Evolutionary conservation across 2,329 filamentous ascomycete genomes (phyloP).

Genomic region (Colletotrichum sp.): DNA sequence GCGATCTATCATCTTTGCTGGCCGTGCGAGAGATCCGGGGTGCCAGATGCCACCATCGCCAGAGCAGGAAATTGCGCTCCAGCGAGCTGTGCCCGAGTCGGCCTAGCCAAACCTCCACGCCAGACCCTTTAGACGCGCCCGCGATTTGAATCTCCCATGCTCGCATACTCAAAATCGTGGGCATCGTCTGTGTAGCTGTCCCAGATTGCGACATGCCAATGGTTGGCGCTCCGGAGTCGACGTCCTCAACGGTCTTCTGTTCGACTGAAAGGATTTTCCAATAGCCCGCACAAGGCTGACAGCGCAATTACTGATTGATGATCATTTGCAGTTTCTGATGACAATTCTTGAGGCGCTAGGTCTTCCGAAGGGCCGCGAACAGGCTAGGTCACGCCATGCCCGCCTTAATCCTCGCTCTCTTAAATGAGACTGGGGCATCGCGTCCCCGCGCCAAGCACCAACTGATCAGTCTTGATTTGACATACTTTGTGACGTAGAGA

Average conservation of each 20-base stretch:
- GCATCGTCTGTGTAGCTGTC: neutral
- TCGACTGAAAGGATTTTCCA: neutral
- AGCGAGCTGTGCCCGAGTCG: neutral
- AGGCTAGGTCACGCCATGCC: neutral
- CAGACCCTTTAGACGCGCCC: neutral
- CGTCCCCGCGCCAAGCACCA: neutral
- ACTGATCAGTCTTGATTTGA: neutral
- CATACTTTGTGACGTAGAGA: neutral
- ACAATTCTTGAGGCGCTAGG: neutral
- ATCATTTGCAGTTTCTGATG: neutral
- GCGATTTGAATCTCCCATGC: neutral
- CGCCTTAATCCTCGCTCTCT: neutral
- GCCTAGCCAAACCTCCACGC: neutral
- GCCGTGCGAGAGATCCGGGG: constrained; percentile 1
- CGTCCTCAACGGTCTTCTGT: neutral
- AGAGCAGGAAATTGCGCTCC: neutral
- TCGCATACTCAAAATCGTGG: neutral
- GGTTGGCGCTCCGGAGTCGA: neutral
- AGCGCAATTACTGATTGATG: neutral
- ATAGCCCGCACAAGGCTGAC: neutral
- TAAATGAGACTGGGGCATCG: neutral
- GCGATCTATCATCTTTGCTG: neutral
- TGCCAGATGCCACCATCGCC: neutral
- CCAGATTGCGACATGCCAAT: neutral
- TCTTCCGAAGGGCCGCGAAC: neutral